phyloP scores from a whole-genome alignment of 805 yeast species.

The Wickerhamiella alocasiicola region DNA sequence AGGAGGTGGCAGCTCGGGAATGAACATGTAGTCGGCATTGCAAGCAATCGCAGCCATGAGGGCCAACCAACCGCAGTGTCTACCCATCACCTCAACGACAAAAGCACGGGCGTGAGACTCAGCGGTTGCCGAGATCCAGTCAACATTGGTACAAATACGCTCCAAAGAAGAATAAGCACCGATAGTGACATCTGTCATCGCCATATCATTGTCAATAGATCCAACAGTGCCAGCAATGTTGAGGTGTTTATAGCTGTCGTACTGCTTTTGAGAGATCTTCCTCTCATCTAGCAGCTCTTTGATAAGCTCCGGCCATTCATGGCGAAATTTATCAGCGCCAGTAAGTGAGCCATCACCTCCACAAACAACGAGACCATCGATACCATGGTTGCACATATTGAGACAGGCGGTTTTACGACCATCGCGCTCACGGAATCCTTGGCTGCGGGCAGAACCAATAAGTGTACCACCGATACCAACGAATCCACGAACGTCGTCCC shows the following conservation, averaged over 20 bases:
- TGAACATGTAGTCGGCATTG: constrained; percentile 85
- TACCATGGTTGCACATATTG: constrained; percentile 74
- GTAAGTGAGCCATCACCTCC: constrained; percentile 99
- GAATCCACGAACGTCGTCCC: constrained; percentile 95
- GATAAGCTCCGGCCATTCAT: constrained; percentile 87
- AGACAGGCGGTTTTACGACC: constrained; percentile 78
- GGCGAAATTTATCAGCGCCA: constrained; percentile 89
- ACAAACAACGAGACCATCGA: constrained; percentile 89
- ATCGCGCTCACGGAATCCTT: constrained; percentile 68
- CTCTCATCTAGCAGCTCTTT: constrained; percentile 51
- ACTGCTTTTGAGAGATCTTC: constrained; percentile 45
- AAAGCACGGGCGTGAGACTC: constrained; percentile 94
- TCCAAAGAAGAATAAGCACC: constrained; percentile 93
- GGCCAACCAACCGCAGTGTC: constrained; percentile 99
- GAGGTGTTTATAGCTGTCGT: constrained; percentile 51
- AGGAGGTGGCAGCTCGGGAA: constrained; percentile 86
- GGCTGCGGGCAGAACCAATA: constrained; percentile 92
- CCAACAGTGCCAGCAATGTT: constrained; percentile 93
- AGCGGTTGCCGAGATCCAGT: constrained; percentile 96
- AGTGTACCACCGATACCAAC: constrained; percentile 86
- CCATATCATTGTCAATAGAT: constrained; percentile 96
- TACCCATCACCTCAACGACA: constrained; percentile 97
- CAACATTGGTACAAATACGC: constrained; percentile 86
- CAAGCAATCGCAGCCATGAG: constrained; percentile 96
- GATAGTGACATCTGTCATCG: constrained; percentile 89